These are phyloP conservation scores for Tolypocladium paradoxum DNA, from an alignment of 2,329 filamentous ascomycete genomes.

Conservation along the genomic window DNA sequence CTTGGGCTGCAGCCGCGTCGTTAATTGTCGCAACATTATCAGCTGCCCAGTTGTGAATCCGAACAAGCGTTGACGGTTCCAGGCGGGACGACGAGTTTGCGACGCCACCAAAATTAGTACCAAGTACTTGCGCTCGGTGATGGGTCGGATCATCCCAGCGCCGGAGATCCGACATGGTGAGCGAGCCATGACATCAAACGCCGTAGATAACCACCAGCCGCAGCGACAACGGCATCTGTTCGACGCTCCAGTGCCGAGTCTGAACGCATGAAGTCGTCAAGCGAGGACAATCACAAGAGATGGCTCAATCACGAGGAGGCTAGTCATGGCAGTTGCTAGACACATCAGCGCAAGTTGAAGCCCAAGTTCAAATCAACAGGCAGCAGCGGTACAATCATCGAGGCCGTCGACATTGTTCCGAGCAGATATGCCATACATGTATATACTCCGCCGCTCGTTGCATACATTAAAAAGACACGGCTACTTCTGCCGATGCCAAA, in stretches of 20 bases:
- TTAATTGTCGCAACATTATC: constrained; percentile 25
- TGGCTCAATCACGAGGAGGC: neutral
- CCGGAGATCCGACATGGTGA: constrained; percentile 5
- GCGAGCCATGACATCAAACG: neutral
- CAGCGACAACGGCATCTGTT: neutral
- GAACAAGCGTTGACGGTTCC: neutral
- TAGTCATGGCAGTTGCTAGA: neutral
- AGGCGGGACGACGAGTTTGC: neutral
- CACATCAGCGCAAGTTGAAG: no score
- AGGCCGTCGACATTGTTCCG: no score
- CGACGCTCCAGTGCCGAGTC: neutral
- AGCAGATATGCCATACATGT: neutral
- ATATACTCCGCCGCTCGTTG: neutral
- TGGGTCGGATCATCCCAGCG: constrained; percentile 10
- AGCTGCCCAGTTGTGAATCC: neutral
- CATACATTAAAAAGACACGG: no score
- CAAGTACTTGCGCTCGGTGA: constrained; percentile 11
- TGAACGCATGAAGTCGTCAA: no score
- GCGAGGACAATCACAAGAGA: neutral
- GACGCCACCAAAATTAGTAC: neutral
- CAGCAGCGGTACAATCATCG: no score
- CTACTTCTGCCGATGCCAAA: no score
- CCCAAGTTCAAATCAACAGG: no score
- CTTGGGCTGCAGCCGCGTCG: constrained; percentile 18
- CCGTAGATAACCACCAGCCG: no score